Evolutionary conservation across 768 basidiomycete genomes (phyloP).

Genomic region (Trametes sanguinea): DNA sequence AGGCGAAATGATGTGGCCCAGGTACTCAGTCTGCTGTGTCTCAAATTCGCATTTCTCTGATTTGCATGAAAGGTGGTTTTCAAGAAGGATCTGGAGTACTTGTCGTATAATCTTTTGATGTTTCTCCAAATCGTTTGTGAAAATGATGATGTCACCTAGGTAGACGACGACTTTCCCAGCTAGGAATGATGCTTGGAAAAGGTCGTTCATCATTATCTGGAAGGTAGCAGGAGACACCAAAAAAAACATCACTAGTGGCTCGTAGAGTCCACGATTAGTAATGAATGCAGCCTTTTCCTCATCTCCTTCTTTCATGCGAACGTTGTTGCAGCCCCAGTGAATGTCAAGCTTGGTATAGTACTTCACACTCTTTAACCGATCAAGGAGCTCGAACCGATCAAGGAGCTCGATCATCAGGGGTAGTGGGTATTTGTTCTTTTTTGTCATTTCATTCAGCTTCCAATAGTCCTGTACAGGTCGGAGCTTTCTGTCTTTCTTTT

Average conservation of each 20-base stretch:
- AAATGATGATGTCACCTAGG: constrained; percentile 43
- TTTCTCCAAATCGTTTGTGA: constrained; percentile 20
- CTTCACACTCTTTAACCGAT: constrained; percentile 24
- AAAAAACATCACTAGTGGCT: constrained; percentile 44
- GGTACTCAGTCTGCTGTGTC: constrained; percentile 30
- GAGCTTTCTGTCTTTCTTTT: constrained; percentile 34
- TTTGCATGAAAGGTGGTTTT: constrained; percentile 39
- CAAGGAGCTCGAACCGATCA: no score
- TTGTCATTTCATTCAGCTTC: constrained; percentile 35
- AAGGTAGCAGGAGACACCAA: constrained; percentile 40
- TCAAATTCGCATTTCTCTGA: constrained; percentile 42
- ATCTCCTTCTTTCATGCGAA: constrained; percentile 42
- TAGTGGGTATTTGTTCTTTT: constrained; percentile 37
- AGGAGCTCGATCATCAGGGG: constrained; percentile 36
- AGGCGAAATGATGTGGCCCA: constrained; percentile 34
- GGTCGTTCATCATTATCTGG: constrained; percentile 36
- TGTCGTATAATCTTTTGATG: constrained; percentile 21
- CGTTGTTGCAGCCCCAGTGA: constrained; percentile 34
- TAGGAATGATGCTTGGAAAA: constrained; percentile 36
- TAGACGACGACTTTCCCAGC: constrained; percentile 43
- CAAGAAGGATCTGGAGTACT: constrained; percentile 32
- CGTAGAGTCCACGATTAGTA: constrained; percentile 39
- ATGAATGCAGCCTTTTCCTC: constrained; percentile 45
- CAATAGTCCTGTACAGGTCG: constrained; percentile 37
- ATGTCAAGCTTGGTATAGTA: constrained; percentile 34